These are phyloP conservation scores for Penicillium subrubescens DNA, from an alignment of 495 filamentous ascomycete species.

Conservation along the genomic window DNA sequence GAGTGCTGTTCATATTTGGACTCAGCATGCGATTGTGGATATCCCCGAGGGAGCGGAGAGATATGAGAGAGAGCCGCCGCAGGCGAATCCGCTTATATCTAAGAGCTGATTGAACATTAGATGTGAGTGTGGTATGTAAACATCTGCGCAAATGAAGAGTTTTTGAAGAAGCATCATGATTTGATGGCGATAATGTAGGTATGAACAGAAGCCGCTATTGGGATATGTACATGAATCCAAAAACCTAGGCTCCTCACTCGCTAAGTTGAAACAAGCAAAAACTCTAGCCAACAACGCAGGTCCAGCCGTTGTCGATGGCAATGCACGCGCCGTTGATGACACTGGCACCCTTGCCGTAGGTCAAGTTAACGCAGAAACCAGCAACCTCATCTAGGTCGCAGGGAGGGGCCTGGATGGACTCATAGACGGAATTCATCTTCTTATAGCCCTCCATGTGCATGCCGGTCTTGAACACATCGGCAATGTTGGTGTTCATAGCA, in stretches of 20 bases:
- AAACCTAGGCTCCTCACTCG: background rate
- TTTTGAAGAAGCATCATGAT: background rate
- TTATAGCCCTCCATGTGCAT: conserved; percentile 49
- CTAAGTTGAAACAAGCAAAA: background rate
- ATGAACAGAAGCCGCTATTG: background rate
- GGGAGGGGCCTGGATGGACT: conserved; percentile 24
- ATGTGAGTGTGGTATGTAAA: background rate
- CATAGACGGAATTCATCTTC: conserved; percentile 32
- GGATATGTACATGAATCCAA: background rate
- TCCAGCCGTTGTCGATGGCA: conserved; percentile 36
- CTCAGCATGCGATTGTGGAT: conserved; percentile 60
- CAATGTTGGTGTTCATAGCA: conserved; percentile 59
- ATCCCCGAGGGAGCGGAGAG: conserved; percentile 60
- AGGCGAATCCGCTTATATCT: conserved; percentile 16
- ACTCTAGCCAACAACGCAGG: conserved; percentile 27
- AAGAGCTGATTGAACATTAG: background rate
- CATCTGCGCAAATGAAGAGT: background rate
- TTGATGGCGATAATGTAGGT: background rate
- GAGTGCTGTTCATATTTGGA: conserved; percentile 62
- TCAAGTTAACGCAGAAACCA: conserved; percentile 32
- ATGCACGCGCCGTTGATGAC: conserved; percentile 40
- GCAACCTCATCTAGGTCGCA: conserved; percentile 45
- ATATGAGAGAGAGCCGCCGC: conserved; percentile 24
- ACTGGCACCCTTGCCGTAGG: conserved; percentile 29
- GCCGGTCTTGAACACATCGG: conserved; percentile 46